Base-by-base conservation (phyloP, 768 basidiomycete genomes). In the Trametes sanguinea region DNA sequence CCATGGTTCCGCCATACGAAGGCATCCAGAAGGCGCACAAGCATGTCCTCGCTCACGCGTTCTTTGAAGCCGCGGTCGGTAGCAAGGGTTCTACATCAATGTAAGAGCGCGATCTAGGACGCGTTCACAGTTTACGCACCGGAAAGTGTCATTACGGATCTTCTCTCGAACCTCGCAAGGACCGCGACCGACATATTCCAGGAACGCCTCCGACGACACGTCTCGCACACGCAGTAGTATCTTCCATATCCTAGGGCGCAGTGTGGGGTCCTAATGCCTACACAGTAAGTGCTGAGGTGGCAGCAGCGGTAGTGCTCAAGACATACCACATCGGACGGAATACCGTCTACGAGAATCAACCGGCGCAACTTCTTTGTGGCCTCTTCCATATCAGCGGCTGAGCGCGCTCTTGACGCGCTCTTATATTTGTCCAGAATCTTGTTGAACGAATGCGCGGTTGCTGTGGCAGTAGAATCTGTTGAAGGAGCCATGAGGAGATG, bases 61-160 rank as follows among this genome's bases (percentile, higher is more conserved):
- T 95, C 93, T 75, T 96, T 97, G 79, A 99, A 98, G n/a, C 92
- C 93, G 68, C 89, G 86, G 74, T 99, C 97, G 1, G 96, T 99
- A 2, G 96, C 95, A 27, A 99, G 76, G 14, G 97, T 99, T 60
- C 92, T 91, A 65, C 2, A 39, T 29, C 43, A 27, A 43, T 7
- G 6, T 30, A 52, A 37, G 17, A 3, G 22, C 9, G 22, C 9
- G 22, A 7, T 22, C 11, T 1, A n/a, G 17, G 8, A 17, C 2
- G 6, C 10, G 22, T 22, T 22, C 22, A 22, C 22, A 22, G 43
- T 17, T 67, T 73, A 60, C 69, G 48, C 32, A 92, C 92, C 96
- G 83, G 74, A 98, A 98, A 0, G 95, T 97, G 70, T 98, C 95
- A 69, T 98, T 98, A 69, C 94, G 82, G 61, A 98, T 95, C 78